phyloP scores from a whole-genome alignment of 805 yeast species.

The Brettanomyces nanus region DNA sequence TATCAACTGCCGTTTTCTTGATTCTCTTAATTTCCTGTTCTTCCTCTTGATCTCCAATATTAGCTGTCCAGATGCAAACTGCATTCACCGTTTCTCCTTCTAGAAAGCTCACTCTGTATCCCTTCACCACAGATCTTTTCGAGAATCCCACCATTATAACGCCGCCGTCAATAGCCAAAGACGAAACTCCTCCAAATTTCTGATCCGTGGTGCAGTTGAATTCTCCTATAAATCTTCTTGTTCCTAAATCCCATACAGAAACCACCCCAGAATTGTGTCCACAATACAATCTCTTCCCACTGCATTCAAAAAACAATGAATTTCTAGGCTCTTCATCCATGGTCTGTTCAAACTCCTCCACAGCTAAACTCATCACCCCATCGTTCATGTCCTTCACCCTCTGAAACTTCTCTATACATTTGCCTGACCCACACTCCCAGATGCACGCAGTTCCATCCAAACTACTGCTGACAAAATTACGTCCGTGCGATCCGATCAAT shows the following conservation, averaged over 20 bases:
- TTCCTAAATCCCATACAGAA: slow-evolving; percentile 34
- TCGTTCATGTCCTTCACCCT: slow-evolving; percentile 29
- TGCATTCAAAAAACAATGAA: slow-evolving; percentile 37
- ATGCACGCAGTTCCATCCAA: slow-evolving; percentile 47
- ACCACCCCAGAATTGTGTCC: slow-evolving; percentile 35
- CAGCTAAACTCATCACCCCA: slow-evolving; percentile 21
- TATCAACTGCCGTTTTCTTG: neutral
- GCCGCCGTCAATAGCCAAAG: slow-evolving; percentile 4
- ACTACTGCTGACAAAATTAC: slow-evolving; percentile 54
- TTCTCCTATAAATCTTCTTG: slow-evolving; percentile 17
- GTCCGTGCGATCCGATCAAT: slow-evolving; percentile 49
- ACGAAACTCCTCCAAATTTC: slow-evolving; percentile 6
- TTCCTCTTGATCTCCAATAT: slow-evolving; percentile 1
- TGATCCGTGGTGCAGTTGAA: slow-evolving; percentile 7
- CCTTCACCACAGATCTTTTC: slow-evolving; percentile 12
- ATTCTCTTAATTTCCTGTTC: slow-evolving; percentile 4
- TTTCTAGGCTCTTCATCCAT: neutral
- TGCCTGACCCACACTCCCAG: slow-evolving; percentile 66
- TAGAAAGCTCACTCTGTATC: neutral
- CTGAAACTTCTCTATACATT: slow-evolving; percentile 31
- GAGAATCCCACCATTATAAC: slow-evolving; percentile 12
- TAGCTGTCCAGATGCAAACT: neutral
- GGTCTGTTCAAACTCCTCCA: slow-evolving; percentile 3
- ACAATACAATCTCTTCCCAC: slow-evolving; percentile 33
- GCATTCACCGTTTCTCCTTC: neutral